Conservation (phyloP, 75 land plant genomes). For the Cryptomeria japonica region DNA sequence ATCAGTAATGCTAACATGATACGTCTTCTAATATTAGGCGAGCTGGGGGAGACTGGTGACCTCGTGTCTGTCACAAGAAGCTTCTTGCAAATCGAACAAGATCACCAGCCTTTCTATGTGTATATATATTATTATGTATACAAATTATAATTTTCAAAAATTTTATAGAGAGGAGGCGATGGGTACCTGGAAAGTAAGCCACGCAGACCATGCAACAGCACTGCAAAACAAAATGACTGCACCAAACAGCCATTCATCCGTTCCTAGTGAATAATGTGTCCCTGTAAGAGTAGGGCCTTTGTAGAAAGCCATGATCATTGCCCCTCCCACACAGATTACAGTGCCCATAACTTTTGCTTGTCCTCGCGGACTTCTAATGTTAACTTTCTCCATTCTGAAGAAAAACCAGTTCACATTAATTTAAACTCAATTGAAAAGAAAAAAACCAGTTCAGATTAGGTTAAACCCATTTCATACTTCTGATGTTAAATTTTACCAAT, state of each 20-base stretch:
- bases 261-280: neutral
- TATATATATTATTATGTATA: too few species aligned
- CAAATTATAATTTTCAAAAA: neutral
- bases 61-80: too few species aligned
- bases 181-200: conserved; percentile 32
- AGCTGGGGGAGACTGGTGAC: too few species aligned
- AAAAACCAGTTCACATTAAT: neutral
- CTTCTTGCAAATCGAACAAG: too few species aligned
- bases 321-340: conserved; percentile 31
- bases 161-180: neutral
- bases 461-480: neutral
- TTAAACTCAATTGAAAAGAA: neutral
- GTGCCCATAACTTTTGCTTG: conserved; percentile 44
- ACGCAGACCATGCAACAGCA: conserved; percentile 28
- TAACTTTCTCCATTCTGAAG: conserved; percentile 29
- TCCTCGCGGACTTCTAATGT: conserved; percentile 22
- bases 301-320: conserved; percentile 41
- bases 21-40: too few species aligned
- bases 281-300: conserved; percentile 10
- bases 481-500: conserved; percentile 22
- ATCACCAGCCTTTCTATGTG: too few species aligned
- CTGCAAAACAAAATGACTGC: conserved; percentile 14
- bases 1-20: too few species aligned
- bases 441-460: too few species aligned
- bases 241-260: neutral